phyloP scores from a whole-genome alignment of 2,329 filamentous ascomycete species.

The Fusarium marasasianum region DNA sequence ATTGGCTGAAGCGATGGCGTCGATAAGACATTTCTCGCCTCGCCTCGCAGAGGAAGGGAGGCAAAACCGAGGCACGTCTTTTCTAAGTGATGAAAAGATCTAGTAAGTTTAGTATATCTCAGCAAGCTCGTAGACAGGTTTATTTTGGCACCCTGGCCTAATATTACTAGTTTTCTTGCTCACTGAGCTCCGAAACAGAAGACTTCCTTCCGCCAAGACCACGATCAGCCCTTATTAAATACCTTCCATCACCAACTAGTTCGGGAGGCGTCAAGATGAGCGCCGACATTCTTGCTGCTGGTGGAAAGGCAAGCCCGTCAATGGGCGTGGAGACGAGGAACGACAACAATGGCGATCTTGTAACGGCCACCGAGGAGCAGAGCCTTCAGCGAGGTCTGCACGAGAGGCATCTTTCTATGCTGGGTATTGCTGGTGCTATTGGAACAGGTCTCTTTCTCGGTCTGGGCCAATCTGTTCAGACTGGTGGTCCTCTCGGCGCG shows the following conservation, averaged over 20 bases:
- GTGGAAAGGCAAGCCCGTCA: slow-evolving; percentile 5
- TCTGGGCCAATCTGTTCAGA: slow-evolving; percentile 55
- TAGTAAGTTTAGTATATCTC: not conserved
- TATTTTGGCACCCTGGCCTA: not conserved
- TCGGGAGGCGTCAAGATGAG: slow-evolving; percentile 19
- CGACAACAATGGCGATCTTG: slow-evolving; percentile 29
- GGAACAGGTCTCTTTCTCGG: slow-evolving; percentile 50
- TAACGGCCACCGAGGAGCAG: slow-evolving; percentile 37
- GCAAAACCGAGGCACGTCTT: not conserved
- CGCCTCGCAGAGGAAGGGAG: not conserved
- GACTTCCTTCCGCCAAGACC: not conserved
- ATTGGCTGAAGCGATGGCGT: slow-evolving; percentile 25
- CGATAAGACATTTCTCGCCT: slow-evolving; percentile 8
- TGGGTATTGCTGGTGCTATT: slow-evolving; percentile 63
- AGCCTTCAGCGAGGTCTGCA: slow-evolving; percentile 39
- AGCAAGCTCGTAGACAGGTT: not conserved
- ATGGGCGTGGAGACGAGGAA: slow-evolving; percentile 5
- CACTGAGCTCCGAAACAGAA: not conserved
- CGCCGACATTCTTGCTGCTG: slow-evolving; percentile 11
- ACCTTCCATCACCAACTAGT: not conserved
- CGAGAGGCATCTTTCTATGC: slow-evolving; percentile 57
- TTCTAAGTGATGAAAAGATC: not conserved
- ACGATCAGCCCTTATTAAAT: not conserved
- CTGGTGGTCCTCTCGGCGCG: slow-evolving; percentile 51
- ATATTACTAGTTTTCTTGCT: not conserved